phyloP scores from a whole-genome alignment of 495 filamentous ascomycete species.

The Alectoria sarmentosa region DNA sequence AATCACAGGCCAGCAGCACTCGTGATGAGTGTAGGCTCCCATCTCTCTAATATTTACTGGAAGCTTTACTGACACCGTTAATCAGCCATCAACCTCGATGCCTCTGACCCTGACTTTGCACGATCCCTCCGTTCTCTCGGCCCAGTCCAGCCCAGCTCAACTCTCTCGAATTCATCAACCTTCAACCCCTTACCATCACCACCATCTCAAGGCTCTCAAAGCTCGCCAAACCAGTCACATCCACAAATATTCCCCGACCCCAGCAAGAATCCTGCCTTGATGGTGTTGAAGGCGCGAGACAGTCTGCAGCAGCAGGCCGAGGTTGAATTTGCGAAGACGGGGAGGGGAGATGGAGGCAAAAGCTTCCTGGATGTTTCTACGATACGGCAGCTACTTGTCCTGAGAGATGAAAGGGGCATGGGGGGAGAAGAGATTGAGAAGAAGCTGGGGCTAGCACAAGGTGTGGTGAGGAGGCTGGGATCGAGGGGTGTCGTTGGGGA shows the following conservation, averaged over 20 bases:
- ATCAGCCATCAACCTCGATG: constrained; percentile 58
- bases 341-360: constrained; percentile 37
- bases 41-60: background rate
- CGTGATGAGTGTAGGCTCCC: constrained; percentile 30
- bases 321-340: constrained; percentile 40
- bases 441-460: constrained; percentile 48
- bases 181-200: constrained; percentile 30
- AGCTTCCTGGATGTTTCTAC: constrained; percentile 57
- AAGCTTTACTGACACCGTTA: background rate
- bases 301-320: constrained; percentile 42
- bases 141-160: constrained; percentile 55
- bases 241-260: constrained; percentile 40
- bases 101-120: constrained; percentile 56
- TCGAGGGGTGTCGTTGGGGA: constrained; percentile 43
- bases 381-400: constrained; percentile 51
- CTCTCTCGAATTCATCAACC: constrained; percentile 49
- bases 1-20: constrained; percentile 28
- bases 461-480: constrained; percentile 51
- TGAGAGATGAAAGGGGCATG: constrained; percentile 51
- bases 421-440: constrained; percentile 50
- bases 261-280: constrained; percentile 48
- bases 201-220: constrained; percentile 22
- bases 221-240: constrained; percentile 14
- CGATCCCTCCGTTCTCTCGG: constrained; percentile 56
- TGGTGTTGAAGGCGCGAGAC: constrained; percentile 41